Evolutionary conservation across 2,329 filamentous ascomycete genomes (phyloP), one percentile per base, ranked within the genome.

Genomic region (Aspergillus flavus): DNA sequence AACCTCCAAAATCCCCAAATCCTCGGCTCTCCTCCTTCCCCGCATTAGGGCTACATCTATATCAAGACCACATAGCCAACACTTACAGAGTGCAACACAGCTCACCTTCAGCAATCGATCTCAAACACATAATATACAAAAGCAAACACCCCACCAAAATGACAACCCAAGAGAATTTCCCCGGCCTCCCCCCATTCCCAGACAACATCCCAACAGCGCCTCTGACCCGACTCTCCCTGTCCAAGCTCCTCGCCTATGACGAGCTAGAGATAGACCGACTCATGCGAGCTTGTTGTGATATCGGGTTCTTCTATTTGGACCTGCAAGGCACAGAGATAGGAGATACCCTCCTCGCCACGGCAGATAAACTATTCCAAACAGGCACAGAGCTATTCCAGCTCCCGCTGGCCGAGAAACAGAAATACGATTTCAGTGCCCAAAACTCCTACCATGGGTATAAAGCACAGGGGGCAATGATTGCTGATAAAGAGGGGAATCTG

Each of bases 271-370:
- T 71, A 6, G 57, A 72, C 11, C 72, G 74, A 26, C 74, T 83
- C 26, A 78, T 74, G 34, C 61, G 72, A 39, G 77, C 78, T n/a
- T 79, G 76, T n/a, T 74, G 77, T 46, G 79, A 85, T 3, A 75
- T 86, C 0, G 85, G 85, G 1, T 87, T 87, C 75, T 87, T 86
- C 75, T 87, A 87, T 66, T 76, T 87, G 7, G 82, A 86, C 66
- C 72, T 86, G 3, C 73, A 76, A 26, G 71, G 70, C 55, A 71
- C 71, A 1, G 66, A 72, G 2, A 64, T 76, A 21, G 83, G 82
- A 6, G 68, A 76, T 16, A 69, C 69, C 0, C 68, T 86, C 4
- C 74, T 86, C 1, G 48, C 67, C 2, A 75, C 83, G 61, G 80
- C 81, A 3, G 78, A 84, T 46, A 62, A 71, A 1, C 69, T 87